A percentile compares a stretch with the other conserved stretches of the same genome.
Conservation (phyloP, 2,329 filamentous ascomycete species). For the Thielaviopsis populi region DNA sequence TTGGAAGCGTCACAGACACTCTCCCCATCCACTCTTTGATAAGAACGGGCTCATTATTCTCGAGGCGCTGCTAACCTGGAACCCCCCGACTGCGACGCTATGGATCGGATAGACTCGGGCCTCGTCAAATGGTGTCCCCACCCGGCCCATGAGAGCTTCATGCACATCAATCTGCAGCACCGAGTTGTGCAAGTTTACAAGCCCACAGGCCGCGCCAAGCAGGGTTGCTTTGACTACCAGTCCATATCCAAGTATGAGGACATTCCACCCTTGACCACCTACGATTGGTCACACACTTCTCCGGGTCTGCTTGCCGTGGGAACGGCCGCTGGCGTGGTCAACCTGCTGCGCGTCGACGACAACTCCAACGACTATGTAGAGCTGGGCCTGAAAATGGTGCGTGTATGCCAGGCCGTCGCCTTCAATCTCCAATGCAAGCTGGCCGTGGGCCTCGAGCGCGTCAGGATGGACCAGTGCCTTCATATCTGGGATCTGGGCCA, state of each 20-base stretch:
- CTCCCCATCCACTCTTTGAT: neutral
- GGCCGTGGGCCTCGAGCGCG: constrained; percentile 65
- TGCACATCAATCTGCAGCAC: constrained; percentile 50
- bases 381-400: constrained; percentile 57
- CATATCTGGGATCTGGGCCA: constrained; percentile 69
- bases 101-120: constrained; percentile 47
- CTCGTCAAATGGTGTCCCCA: constrained; percentile 54
- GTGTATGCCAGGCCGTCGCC: constrained; percentile 67
- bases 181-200: constrained; percentile 48
- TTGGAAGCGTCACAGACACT: neutral
- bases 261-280: constrained; percentile 47
- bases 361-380: constrained; percentile 49
- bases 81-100: constrained; percentile 21
- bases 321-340: constrained; percentile 59
- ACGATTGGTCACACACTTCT: constrained; percentile 50
- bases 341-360: constrained; percentile 57
- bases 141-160: constrained; percentile 41
- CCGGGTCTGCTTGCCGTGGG: constrained; percentile 58
- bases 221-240: constrained; percentile 41
- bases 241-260: constrained; percentile 46
- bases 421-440: constrained; percentile 59
- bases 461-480: constrained; percentile 66
- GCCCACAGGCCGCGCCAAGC: constrained; percentile 43
- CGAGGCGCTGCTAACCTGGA: neutral
- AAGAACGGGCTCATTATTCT: neutral